These are phyloP conservation scores for Ziziphus jujuba DNA, from an alignment of 306 rosid species.

Conservation along the genomic window DNA sequence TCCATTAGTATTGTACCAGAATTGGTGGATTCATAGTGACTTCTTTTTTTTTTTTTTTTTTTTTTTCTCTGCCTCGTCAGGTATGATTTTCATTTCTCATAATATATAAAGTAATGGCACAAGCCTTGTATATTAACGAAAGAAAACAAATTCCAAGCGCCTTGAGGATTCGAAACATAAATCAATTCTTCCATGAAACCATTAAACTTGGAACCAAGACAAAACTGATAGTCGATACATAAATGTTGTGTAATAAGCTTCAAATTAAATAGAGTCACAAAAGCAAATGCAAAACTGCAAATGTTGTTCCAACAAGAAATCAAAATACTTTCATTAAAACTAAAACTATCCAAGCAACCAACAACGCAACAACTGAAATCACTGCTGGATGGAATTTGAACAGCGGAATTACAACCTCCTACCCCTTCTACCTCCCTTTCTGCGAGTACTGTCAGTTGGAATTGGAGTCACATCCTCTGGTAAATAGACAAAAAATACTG, in stretches of 20 bases:
- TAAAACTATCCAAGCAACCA: background rate
- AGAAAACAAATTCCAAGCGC: no score
- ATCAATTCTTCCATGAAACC: background rate
- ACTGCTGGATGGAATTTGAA: background rate
- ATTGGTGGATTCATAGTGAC: no score
- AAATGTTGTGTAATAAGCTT: background rate
- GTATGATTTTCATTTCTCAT: no score
- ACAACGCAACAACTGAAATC: background rate
- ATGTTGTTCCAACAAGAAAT: background rate
- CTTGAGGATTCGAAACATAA: background rate
- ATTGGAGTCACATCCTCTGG: slow-evolving; percentile 59
- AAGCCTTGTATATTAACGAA: no score
- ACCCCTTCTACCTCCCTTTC: slow-evolving; percentile 60
- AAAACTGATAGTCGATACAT: background rate
- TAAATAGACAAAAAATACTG: background rate
- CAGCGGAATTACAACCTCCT: slow-evolving; percentile 38
- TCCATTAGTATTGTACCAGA: no score
- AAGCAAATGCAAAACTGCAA: background rate
- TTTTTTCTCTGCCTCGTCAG: no score
- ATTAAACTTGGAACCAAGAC: background rate
- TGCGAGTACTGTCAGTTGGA: slow-evolving; percentile 51
- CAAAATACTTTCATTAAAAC: background rate
- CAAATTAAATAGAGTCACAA: background rate
- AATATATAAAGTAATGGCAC: no score
- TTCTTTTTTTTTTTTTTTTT: no score